Evolutionary conservation across 768 basidiomycete species (phyloP).

Genomic region (Lyophyllum decastes): DNA sequence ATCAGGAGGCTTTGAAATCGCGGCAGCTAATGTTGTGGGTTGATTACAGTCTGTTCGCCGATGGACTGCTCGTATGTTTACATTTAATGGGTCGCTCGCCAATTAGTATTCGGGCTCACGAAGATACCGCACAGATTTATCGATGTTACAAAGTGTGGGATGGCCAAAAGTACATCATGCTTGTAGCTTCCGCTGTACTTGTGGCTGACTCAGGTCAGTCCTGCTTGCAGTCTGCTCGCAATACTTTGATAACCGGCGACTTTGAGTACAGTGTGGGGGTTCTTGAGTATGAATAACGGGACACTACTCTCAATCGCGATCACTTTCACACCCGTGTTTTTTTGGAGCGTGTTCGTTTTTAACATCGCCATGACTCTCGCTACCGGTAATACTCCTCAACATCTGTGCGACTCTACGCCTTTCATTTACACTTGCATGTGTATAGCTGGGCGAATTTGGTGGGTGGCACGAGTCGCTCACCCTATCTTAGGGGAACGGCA

Average conservation of each 20-base stretch:
- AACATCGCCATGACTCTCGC: conserved; percentile 23
- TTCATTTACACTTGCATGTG: background rate
- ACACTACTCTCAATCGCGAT: background rate
- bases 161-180: conserved; percentile 1
- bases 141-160: conserved; percentile 15
- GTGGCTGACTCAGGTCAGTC: conserved; percentile 33
- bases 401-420: background rate
- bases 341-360: conserved; percentile 26
- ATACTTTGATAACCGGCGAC: background rate
- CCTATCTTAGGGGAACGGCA: conserved; percentile 5
- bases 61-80: conserved; percentile 29
- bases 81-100: too few relatives aligned
- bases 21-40: too few relatives aligned
- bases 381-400: conserved; percentile 19
- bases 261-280: conserved; percentile 23
- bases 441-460: conserved; percentile 22
- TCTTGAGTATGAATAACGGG: conserved; percentile 3
- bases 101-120: background rate
- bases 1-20: background rate
- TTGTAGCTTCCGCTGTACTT: conserved; percentile 23
- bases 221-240: background rate
- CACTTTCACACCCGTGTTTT: conserved; percentile 16
- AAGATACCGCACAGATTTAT: conserved; percentile 3
- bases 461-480: conserved; percentile 15
- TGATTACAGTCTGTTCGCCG: conserved; percentile 24